phyloP scores from a whole-genome alignment of 495 filamentous ascomycete genomes.

The Xylaria telfairii region DNA sequence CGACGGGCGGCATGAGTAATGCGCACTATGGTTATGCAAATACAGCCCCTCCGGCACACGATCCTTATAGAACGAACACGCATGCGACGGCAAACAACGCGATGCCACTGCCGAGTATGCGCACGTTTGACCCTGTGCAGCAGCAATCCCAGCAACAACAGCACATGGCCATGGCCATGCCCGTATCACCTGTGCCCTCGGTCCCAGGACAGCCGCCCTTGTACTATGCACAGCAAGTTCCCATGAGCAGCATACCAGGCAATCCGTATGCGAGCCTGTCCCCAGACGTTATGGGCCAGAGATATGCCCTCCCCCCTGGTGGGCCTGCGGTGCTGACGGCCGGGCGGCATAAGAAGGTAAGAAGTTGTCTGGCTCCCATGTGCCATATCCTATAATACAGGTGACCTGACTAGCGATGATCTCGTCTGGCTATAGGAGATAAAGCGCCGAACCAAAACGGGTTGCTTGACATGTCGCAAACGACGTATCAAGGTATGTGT shows the following conservation, averaged over 20 bases:
- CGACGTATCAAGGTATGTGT: slow-evolving; percentile 94
- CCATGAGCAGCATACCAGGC: slow-evolving; percentile 45
- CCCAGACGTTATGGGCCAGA: slow-evolving; percentile 44
- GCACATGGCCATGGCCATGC: slow-evolving; percentile 43
- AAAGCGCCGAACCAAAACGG: slow-evolving; percentile 96
- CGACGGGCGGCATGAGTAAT: slow-evolving; percentile 53
- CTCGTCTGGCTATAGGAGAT: slow-evolving; percentile 69
- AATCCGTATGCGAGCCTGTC: slow-evolving; percentile 53
- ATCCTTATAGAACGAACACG: slow-evolving; percentile 58
- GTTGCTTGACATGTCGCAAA: slow-evolving; percentile 95
- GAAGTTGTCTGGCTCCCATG: slow-evolving; percentile 28
- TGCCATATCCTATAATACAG: not conserved
- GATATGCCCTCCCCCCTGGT: slow-evolving; percentile 54
- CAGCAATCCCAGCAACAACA: slow-evolving; percentile 53
- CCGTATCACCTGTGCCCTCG: slow-evolving; percentile 37
- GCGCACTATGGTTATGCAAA: slow-evolving; percentile 63
- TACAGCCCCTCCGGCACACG: slow-evolving; percentile 47
- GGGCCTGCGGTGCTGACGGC: slow-evolving; percentile 73
- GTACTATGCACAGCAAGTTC: slow-evolving; percentile 45
- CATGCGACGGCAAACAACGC: slow-evolving; percentile 54
- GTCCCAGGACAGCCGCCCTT: slow-evolving; percentile 42
- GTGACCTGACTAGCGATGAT: slow-evolving; percentile 29
- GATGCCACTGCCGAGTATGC: slow-evolving; percentile 71
- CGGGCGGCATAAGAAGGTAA: slow-evolving; percentile 87
- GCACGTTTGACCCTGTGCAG: slow-evolving; percentile 58